Percentiles rank a stretch among this genome's conserved stretches.
phyloP scores from a whole-genome alignment of 1,139 yeast species.

The Hemisphaericaspora subhashii region DNA sequence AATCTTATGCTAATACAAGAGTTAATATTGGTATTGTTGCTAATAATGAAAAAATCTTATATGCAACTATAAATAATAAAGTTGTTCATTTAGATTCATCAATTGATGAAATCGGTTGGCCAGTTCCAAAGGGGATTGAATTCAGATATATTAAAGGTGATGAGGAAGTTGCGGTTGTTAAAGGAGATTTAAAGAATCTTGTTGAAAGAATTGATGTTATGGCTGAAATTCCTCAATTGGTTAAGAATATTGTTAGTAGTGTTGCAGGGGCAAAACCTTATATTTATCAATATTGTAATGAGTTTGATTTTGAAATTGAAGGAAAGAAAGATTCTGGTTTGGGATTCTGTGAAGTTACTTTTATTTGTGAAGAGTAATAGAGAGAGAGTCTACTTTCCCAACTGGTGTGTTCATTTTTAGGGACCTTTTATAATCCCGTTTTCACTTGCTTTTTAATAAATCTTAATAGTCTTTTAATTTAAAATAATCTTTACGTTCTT shows the following conservation, averaged over 20 bases:
- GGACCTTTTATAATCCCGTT: background rate
- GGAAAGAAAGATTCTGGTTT: conserved; percentile 56
- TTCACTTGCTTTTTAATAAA: background rate
- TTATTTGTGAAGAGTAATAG: conserved; percentile 47
- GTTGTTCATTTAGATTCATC: conserved; percentile 60
- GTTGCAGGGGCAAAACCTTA: conserved; percentile 95
- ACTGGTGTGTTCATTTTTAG: background rate
- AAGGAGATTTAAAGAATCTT: conserved; percentile 56
- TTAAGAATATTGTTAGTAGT: conserved; percentile 88
- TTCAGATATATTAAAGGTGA: conserved; percentile 53
- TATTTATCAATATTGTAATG: conserved; percentile 85
- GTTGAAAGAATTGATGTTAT: conserved; percentile 95
- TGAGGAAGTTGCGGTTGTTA: conserved; percentile 38
- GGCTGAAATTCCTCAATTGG: conserved; percentile 95
- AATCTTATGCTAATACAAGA: conserved; percentile 77
- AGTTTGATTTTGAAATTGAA: conserved; percentile 39
- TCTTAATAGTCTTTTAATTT: conserved; percentile 1
- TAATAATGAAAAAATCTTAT: conserved; percentile 59
- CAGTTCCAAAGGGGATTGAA: conserved; percentile 69
- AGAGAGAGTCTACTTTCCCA: no score
- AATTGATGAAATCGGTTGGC: conserved; percentile 88
- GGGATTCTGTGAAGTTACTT: conserved; percentile 83
- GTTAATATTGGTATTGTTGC: conserved; percentile 80
- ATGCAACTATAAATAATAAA: conserved; percentile 66
- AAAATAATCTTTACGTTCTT: background rate